Evolutionary conservation across 768 basidiomycete species (phyloP), one percentile per base, ranked within the genome.

Genomic region (Tulasnella sp.): DNA sequence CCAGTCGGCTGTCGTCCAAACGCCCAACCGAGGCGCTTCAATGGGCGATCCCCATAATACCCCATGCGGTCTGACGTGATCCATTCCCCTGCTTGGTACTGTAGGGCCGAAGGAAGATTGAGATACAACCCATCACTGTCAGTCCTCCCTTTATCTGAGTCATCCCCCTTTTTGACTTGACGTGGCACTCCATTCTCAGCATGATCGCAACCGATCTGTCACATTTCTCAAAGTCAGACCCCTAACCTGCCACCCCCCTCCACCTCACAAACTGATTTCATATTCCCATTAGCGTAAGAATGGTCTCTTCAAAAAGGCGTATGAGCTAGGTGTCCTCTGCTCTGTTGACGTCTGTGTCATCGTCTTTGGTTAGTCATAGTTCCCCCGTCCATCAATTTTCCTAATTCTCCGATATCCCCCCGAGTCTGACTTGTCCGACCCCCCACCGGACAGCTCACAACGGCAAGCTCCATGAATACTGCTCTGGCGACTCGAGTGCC

Each of bases 261-360:
- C 29, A 21, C 11, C 17, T n/a, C 38, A 52, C 52, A 21, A n/a
- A 21, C 30, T 41, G 31, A 53, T 11, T 22, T 22, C 48, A 15
- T 49, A 11, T 22, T 22, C 24, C 11, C 2, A 64, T 46, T 73
- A 90, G 88, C 81, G 88, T 66, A 89, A 90, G 76, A 87, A 87
- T 61, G 88, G 87, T 3, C 81, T 91, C 63, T 90, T 91, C 82
- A 89, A 90, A 72, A 90, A 90, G 68, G 87, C 88, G 0, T 89
- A 89, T 67, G 87, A 90, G 72, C 84, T 91, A 62, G 87, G 87
- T n/a, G 87, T 90, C 2, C 79, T 90, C 43, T 91, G 88, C 69
- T 87, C 85, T 12, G 88, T 90, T 65, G 87, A 90, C 66, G 86
- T 91, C 43, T 85, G 86, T 3, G 87, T 91, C 69, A 85, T 90